A percentile compares a stretch with the other conserved stretches of the same genome.
Evolutionary conservation across 2,329 filamentous ascomycete species (phyloP).

Genomic region (Ophiostoma australiae): DNA sequence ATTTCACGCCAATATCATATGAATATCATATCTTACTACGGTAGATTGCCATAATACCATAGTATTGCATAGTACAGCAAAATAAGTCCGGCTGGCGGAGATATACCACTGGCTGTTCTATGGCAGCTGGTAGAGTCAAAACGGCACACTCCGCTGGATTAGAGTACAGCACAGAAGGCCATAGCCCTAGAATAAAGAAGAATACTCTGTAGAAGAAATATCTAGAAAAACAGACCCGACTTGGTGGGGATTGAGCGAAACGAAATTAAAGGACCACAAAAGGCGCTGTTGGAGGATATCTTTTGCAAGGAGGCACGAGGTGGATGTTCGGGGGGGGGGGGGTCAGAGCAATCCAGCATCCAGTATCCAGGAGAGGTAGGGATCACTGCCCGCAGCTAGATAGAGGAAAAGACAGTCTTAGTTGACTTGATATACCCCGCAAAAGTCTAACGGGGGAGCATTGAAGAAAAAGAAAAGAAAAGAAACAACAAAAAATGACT

Average conservation of each 20-base stretch:
- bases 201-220: neutral
- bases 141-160: neutral
- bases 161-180: neutral
- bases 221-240: neutral
- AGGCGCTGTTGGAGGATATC: constrained; percentile 5
- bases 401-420: neutral
- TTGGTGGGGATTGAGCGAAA: constrained; percentile 22
- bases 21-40: neutral
- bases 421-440: constrained; percentile 22
- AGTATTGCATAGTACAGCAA: neutral
- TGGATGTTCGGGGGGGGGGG: neutral
- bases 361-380: neutral
- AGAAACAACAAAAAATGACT: constrained; percentile 7
- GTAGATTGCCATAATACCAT: too few relatives aligned
- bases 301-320: neutral
- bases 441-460: constrained; percentile 18
- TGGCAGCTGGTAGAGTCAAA: neutral
- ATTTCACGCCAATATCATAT: neutral
- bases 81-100: constrained; percentile 2
- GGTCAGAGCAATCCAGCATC: constrained; percentile 1
- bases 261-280: constrained; percentile 24
- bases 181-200: neutral
- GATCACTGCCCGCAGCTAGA: neutral
- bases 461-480: constrained; percentile 14
- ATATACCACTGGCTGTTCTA: neutral